A percentile compares a stretch with the other conserved stretches of the same genome.
phyloP scores from a whole-genome alignment of 2,329 filamentous ascomycete genomes.

The Davidsoniella eucalypti region DNA sequence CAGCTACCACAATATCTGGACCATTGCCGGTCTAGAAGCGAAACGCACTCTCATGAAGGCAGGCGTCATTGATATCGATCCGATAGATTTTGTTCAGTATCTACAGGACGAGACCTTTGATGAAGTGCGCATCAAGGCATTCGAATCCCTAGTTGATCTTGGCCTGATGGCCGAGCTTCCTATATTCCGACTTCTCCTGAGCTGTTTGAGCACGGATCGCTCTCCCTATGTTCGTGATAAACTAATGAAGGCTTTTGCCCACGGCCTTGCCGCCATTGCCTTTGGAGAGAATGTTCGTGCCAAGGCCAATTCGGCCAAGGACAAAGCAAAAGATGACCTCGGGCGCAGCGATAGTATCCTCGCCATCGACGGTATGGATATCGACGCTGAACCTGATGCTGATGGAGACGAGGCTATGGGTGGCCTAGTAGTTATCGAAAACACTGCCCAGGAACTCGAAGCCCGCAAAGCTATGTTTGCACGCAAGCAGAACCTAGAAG shows the following conservation, averaged over 20 bases:
- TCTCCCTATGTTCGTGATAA: constrained; percentile 46
- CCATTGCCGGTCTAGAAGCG: constrained; percentile 43
- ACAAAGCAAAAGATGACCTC: not conserved
- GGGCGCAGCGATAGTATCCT: constrained; percentile 10
- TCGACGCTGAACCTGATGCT: constrained; percentile 19
- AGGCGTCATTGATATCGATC: constrained; percentile 37
- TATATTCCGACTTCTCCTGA: constrained; percentile 40
- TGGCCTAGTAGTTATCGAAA: constrained; percentile 26
- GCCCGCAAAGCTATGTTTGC: constrained; percentile 46
- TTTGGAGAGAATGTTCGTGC: constrained; percentile 33
- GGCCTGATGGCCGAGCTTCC: constrained; percentile 38
- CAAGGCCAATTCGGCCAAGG: constrained; percentile 3
- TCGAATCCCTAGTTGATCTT: constrained; percentile 47
- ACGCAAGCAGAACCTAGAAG: constrained; percentile 44
- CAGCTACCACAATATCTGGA: constrained; percentile 53
- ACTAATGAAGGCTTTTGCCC: constrained; percentile 41
- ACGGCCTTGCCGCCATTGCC: constrained; percentile 45
- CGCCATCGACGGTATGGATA: constrained; percentile 15
- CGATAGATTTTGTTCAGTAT: constrained; percentile 45
- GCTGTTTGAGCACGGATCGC: constrained; percentile 41
- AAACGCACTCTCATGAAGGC: constrained; percentile 48
- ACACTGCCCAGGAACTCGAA: constrained; percentile 31
- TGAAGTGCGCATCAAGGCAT: constrained; percentile 48
- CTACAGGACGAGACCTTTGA: constrained; percentile 47
- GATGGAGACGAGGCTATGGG: constrained; percentile 12